Evolutionary conservation across 306 rosid species (phyloP), one percentile per base, ranked within the genome.

Genomic region (Adenanthera pavonina): DNA sequence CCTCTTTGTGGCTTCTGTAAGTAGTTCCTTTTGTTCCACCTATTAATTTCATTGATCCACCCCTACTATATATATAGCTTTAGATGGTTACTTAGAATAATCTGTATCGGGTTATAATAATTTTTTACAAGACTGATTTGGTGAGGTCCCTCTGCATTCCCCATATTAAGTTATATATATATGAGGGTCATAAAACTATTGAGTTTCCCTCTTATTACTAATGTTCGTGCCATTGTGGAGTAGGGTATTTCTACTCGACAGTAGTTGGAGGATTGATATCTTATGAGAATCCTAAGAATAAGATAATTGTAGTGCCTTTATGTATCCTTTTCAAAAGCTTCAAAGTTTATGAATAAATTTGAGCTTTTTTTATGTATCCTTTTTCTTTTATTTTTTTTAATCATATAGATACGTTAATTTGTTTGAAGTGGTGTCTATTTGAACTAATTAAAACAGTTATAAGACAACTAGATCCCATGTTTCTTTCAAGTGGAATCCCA

Each of bases 161-260:
- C 4, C 46, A 6, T 44, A 11, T 68, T 25, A 51, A 6, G 33
- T 3, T 52, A 16, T 25, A 25, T 25, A 25, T 25, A 25, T 25
- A 3, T 40, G 43, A 40, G 43, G 43, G 43, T 40, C 3, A 2
- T n/a, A 40, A 40, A 40, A 40, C 43, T 40, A 25, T 25, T 40
- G 43, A 40, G 43, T 40, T 40, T 40, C 43, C 43, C 6, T 40
- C 43, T 40, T 0, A 20, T 72, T 79, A 70, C 57, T 87, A 49
- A 89, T 69, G 78, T 19, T 47, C 48, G 52, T 79, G 33, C 41
- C 35, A 38, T 70, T 57, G 62, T 78, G 78, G 35, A 43, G 67
- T 87, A 94, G 98, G 98, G 60, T 94, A 97, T 80, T 94, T 89
- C 90, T 91, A 90, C 89, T 94, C 97, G 12, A 94, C 98, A 5